These are phyloP conservation scores for Ophiocordyceps unilateralis DNA, from an alignment of 2,329 filamentous ascomycete species.

Conservation along the genomic window DNA sequence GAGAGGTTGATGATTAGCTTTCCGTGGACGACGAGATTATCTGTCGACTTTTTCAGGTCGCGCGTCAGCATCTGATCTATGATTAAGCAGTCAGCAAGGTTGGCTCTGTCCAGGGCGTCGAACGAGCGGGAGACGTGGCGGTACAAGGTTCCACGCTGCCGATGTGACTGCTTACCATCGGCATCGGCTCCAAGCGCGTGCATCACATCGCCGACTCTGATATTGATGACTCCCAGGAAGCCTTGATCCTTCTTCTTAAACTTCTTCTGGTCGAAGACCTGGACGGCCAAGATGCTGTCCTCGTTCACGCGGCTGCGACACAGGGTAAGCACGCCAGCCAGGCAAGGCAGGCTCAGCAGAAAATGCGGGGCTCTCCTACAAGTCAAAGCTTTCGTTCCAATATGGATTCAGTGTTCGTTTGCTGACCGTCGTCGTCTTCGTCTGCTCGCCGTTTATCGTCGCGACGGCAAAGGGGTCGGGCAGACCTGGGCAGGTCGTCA, in stretches of 20 bases:
- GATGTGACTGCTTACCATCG: slow-evolving; percentile 46
- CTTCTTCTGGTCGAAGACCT: slow-evolving; percentile 99
- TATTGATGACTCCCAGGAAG: slow-evolving; percentile 93
- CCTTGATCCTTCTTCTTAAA: slow-evolving; percentile 99
- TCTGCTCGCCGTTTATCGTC: slow-evolving; percentile 94
- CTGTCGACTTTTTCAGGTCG: slow-evolving; percentile 93
- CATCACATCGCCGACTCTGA: slow-evolving; percentile 86
- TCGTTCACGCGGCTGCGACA: slow-evolving; percentile 64
- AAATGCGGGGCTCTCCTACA: slow-evolving; percentile 41
- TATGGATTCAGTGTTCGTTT: slow-evolving; percentile 98
- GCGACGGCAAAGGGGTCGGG: slow-evolving; percentile 96
- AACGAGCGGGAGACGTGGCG: not conserved
- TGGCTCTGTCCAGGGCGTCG: not conserved
- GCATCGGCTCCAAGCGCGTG: slow-evolving; percentile 67
- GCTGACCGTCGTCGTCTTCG: slow-evolving; percentile 90
- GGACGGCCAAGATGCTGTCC: slow-evolving; percentile 90
- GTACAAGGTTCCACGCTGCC: not conserved
- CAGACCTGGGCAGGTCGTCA: slow-evolving; percentile 48
- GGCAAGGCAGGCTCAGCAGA: not conserved
- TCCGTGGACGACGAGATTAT: slow-evolving; percentile 93
- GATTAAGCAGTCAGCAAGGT: not conserved
- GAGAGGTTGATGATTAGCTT: slow-evolving; percentile 95
- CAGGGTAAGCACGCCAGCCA: slow-evolving; percentile 1
- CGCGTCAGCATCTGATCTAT: slow-evolving; percentile 97
- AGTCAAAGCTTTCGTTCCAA: slow-evolving; percentile 98